A percentile compares a stretch with the other conserved stretches of the same genome.
Conservation (phyloP, 1,284 basidiomycete species). For the Caloboletus firmus region DNA sequence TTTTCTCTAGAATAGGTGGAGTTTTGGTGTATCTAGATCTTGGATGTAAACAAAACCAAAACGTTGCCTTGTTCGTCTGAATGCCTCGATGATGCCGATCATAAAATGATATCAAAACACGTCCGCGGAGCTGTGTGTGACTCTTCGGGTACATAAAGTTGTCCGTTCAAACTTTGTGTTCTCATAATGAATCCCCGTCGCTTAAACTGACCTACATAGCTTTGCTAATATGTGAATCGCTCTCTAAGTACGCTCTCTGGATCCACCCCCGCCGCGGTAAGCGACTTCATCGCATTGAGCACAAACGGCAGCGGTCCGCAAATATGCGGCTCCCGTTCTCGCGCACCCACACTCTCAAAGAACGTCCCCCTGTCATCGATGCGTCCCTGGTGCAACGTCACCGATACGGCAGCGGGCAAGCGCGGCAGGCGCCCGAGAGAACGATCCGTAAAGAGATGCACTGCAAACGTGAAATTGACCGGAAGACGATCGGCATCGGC, state of each 20-base stretch:
- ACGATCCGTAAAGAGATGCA: conserved; percentile 20
- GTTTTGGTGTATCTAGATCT: not conserved
- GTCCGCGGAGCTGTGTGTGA: not conserved
- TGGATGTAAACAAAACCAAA: not conserved
- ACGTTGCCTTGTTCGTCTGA: not conserved
- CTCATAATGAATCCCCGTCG: no score
- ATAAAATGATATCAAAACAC: not conserved
- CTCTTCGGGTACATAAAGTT: no score
- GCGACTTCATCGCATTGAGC: conserved; percentile 18
- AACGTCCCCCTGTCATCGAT: conserved; percentile 18
- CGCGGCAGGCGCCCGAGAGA: not conserved
- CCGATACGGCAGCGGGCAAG: conserved; percentile 11
- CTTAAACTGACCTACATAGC: not conserved
- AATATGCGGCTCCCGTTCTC: conserved; percentile 17
- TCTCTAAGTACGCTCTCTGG: conserved; percentile 21
- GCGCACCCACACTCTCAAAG: conserved; percentile 15
- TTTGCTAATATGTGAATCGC: conserved; percentile 28
- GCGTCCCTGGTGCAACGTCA: conserved; percentile 15
- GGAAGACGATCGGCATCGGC: conserved; percentile 11
- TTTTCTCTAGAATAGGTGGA: not conserved
- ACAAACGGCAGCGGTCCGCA: conserved; percentile 26
- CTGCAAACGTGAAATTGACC: conserved; percentile 8
- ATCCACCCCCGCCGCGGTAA: conserved; percentile 21
- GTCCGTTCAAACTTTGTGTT: no score
- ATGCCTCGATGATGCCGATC: not conserved